Conservation (phyloP, 805 yeast species). For the Wickerhamiella occidentalis region DNA sequence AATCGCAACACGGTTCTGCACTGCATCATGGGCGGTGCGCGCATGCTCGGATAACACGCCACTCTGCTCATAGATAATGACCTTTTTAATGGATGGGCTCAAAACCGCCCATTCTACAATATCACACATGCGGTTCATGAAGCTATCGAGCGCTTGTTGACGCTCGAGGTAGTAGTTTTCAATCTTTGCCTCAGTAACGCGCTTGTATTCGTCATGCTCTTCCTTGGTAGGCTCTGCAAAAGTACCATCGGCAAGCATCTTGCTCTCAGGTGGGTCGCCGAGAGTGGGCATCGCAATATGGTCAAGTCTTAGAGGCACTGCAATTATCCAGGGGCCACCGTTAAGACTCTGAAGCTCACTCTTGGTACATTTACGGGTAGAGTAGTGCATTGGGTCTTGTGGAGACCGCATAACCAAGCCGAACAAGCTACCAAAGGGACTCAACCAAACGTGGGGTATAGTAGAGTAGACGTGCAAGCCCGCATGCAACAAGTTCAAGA, state of each 20-base stretch:
- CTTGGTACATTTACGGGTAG: neutral
- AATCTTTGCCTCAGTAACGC: neutral
- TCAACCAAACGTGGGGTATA: neutral
- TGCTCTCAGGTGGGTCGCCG: neutral
- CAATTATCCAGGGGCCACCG: constrained; percentile 8
- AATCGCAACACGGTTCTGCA: neutral
- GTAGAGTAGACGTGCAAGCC: neutral
- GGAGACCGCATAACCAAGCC: neutral
- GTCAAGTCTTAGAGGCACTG: neutral
- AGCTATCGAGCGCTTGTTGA: neutral
- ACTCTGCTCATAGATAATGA: constrained; percentile 5
- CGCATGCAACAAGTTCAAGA: neutral
- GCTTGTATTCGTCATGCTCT: constrained; percentile 1
- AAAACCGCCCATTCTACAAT: constrained; percentile 10
- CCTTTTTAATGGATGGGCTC: constrained; percentile 2
- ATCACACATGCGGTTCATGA: neutral
- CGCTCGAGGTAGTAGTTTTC: neutral
- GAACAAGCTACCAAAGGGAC: neutral
- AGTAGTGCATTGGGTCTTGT: constrained; percentile 1
- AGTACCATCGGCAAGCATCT: constrained; percentile 11
- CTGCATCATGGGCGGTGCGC: neutral
- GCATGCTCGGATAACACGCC: neutral
- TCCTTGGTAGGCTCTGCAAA: neutral
- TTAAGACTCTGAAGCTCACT: neutral
- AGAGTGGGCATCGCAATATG: neutral